A percentile compares a stretch with the other conserved stretches of the same genome.
phyloP scores from a whole-genome alignment of 257 asterid species.

The Prunella vulgaris region DNA sequence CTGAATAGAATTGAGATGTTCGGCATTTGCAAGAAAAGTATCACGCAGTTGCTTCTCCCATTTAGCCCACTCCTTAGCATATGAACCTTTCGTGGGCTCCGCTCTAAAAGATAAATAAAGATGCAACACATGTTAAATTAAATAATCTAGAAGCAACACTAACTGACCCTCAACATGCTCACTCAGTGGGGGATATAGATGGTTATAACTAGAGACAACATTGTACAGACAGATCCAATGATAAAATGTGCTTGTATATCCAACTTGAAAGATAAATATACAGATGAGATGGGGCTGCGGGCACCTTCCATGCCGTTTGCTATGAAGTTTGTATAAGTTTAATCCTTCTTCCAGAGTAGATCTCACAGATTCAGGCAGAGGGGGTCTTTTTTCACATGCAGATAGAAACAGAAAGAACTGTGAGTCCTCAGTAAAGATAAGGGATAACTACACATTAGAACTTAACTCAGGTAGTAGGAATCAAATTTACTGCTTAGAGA shows the following conservation, averaged over 20 bases:
- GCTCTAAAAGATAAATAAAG: slow-evolving; percentile 39
- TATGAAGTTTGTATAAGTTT: slow-evolving; percentile 66
- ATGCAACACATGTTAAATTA: neutral
- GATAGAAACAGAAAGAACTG: slow-evolving; percentile 23
- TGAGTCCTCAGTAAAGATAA: slow-evolving; percentile 19
- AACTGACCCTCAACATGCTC: neutral
- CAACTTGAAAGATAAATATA: slow-evolving; percentile 6
- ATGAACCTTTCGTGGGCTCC: slow-evolving; percentile 83
- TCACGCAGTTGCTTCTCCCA: slow-evolving; percentile 87
- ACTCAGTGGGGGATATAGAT: neutral
- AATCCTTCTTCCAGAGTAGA: slow-evolving; percentile 84
- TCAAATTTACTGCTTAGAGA: neutral
- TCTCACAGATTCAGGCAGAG: slow-evolving; percentile 65
- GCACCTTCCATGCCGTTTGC: slow-evolving; percentile 64
- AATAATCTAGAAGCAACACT: slow-evolving; percentile 6
- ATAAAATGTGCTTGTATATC: neutral
- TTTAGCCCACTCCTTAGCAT: slow-evolving; percentile 65
- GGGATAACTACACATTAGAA: slow-evolving; percentile 7
- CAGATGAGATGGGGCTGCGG: neutral
- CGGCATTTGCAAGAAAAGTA: slow-evolving; percentile 51
- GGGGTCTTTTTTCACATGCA: slow-evolving; percentile 53
- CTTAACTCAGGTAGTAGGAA: neutral
- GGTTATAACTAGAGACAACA: neutral
- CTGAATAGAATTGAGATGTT: slow-evolving; percentile 80
- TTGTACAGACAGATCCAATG: neutral